Base-by-base conservation (phyloP, 257 asterid genomes). In the Anisodus tanguticus region DNA sequence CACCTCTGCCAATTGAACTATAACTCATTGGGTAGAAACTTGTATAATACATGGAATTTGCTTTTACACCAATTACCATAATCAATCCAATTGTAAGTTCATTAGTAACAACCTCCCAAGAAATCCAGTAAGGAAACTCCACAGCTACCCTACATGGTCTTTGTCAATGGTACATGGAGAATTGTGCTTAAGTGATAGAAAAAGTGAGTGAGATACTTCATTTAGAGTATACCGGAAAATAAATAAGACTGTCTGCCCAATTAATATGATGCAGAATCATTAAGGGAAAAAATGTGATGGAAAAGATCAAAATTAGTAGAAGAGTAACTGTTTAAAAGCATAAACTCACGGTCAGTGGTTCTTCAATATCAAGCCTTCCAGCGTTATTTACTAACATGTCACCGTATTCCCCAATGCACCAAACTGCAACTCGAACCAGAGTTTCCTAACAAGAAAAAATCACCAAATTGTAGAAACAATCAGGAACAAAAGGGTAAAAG, bases 331-430 rank as follows among this genome's bases (percentile, higher is more conserved):
- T 60, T 60, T 43, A 55, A 77, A 83, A 83, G 68, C 86, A 83
- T 67, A 84, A 86, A 97, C 98, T 91, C 86, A 97, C 99, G 49
- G 92, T 93, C 81, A 92, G 86, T 68, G 93, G 95, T 78, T 93
- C 97, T 91, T 97, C 99, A 41, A 84, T 80, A 86, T 89, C 93
- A 86, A 93, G 97, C 91, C 94, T 86, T 85, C 93, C 98, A 69
- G 89, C 84, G 83, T 91, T 93, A 85, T 86, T 80, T 79, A 95
- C 92, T 90, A 97, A 89, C 94, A 97, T 85, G 79, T 97, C 99
- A 58, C 98, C 99, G 87, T 93, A 97, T 91, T 97, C 99, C 85
- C 99, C 99, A 59, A 97, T 90, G 91, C 98, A 97, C 99, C 99
- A 97, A 83, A 97, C 96, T 39, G 96, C 96, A 91, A 97, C 98